Evolutionary conservation across 257 asterid genomes (phyloP).

Genomic region (Anisodus tanguticus): DNA sequence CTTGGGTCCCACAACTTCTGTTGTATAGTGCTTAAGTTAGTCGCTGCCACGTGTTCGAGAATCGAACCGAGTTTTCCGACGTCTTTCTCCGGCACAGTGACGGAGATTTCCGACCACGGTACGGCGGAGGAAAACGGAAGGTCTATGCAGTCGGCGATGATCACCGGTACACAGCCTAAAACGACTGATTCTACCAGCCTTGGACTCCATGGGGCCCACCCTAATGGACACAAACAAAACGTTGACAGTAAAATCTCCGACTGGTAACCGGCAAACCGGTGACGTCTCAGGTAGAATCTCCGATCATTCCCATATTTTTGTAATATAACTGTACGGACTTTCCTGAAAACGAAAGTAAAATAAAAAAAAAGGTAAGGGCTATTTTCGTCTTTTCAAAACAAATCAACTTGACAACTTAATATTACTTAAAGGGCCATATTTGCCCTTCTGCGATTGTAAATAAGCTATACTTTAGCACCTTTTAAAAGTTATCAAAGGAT

Average conservation of each 20-base stretch:
- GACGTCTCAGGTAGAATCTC: slow-evolving; percentile 65
- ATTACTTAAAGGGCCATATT: too few species aligned
- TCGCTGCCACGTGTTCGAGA: slow-evolving; percentile 68
- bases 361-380: background rate
- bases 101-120: slow-evolving; percentile 73
- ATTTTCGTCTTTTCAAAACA: background rate
- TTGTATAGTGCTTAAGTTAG: slow-evolving; percentile 64
- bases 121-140: slow-evolving; percentile 72
- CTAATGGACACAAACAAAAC: slow-evolving; percentile 81
- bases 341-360: slow-evolving; percentile 38
- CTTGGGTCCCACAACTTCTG: slow-evolving; percentile 61
- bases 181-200: slow-evolving; percentile 88
- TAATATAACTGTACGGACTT: slow-evolving; percentile 69
- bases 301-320: slow-evolving; percentile 63
- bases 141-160: slow-evolving; percentile 80
- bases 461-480: too few species aligned
- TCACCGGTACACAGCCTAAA: slow-evolving; percentile 84
- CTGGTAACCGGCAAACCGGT: slow-evolving; percentile 73
- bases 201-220: slow-evolving; percentile 99
- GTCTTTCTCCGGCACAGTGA: slow-evolving; percentile 79
- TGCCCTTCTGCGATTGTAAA: too few species aligned
- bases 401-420: too few species aligned
- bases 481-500: too few species aligned
- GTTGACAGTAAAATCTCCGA: slow-evolving; percentile 76
- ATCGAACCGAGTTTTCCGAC: slow-evolving; percentile 60